Evolutionary conservation across 306 rosid species (phyloP).

Genomic region (Biancaea sappan): DNA sequence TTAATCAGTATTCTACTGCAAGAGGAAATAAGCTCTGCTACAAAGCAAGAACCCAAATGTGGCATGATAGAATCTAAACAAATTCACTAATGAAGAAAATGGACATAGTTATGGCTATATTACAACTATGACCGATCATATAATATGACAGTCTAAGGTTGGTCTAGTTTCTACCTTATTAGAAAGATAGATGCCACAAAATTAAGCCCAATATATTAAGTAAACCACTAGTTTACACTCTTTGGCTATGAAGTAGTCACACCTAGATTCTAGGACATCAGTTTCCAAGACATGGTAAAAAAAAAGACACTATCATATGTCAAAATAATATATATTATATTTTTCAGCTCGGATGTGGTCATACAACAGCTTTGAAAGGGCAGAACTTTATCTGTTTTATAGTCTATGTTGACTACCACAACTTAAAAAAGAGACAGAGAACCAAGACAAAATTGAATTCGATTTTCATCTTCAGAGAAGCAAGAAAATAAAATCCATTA

Average conservation of each 20-base stretch:
- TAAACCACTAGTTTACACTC: not conserved
- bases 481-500: not conserved
- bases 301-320: not conserved
- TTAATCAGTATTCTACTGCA: constrained; percentile 26
- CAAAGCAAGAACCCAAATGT: not conserved
- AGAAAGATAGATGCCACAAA: not conserved
- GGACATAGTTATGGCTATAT: not conserved
- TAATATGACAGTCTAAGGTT: not conserved
- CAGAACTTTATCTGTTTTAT: not conserved
- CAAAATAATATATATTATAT: not conserved
- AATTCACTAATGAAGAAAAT: constrained; percentile 4
- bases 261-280: not conserved
- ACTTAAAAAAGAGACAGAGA: not conserved
- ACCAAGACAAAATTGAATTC: not conserved
- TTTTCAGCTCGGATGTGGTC: not conserved
- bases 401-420: not conserved
- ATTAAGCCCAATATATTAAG: not conserved
- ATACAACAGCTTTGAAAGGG: not conserved
- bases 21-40: not conserved
- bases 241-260: not conserved
- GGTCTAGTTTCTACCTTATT: not conserved
- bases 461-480: not conserved
- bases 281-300: not conserved
- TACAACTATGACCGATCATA: constrained; percentile 17
- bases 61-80: not conserved